Evolutionary conservation across 2,329 filamentous ascomycete genomes (phyloP), one percentile per base, ranked within the genome.

Genomic region (Alternaria panax): DNA sequence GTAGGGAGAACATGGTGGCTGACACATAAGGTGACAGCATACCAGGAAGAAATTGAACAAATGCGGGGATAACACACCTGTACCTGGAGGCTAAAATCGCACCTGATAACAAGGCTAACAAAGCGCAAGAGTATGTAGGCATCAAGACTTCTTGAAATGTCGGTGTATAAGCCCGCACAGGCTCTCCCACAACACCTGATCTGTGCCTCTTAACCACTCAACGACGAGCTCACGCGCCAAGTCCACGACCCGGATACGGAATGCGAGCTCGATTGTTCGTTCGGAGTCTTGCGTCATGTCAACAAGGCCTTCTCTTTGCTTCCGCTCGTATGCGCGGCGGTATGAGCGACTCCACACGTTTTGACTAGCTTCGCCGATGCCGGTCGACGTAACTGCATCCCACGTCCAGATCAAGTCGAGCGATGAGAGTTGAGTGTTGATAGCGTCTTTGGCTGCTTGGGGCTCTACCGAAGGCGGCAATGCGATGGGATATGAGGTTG

Each of bases 311-410:
- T 71, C 69, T 51, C 60, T 70, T 48, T 64, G 65, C 32, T 66
- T 68, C 11, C 66, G 68, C 67, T 81, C 76, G 51, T 78, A 85
- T 69, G 85, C 87, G 51, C 92, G 82, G 38, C 92, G 85, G 75
- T 91, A 93, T 6, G 89, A 85, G 24, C 92, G 82, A 27, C 88
- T 88, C 92, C 92, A 96, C 1, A 94, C 91, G 69, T 93, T 92
- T 55, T 85, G 85, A n/a, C 82, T 80, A 0, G 88, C 84, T 54
- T 88, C 85, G 1, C 91, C 89, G 0, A 87, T 72, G 0, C 92
- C 91, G 14, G 81, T 80, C 3, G 84, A 75, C 1, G 75, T 75
- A 27, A 80, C 74, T 2, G 77, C 72, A 24, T 89, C 80, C 89
- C 90, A 93, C 2, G 75, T 71, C 90, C 90, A 95, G 1, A 78